Evolutionary conservation across 768 basidiomycete genomes (phyloP).

Genomic region (Amanita rubescens): DNA sequence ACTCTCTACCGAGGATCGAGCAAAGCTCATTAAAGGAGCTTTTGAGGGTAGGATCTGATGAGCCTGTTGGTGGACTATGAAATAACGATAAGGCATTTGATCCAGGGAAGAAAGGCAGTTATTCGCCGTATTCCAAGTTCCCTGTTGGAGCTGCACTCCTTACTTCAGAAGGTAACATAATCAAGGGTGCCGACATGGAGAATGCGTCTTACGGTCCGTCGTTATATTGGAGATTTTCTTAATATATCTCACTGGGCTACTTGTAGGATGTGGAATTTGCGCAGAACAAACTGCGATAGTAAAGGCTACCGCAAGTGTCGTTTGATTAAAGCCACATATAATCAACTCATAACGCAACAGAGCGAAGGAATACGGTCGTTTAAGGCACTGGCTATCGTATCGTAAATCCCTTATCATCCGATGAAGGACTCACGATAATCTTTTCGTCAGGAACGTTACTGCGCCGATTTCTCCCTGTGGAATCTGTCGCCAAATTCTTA

Average conservation of each 20-base stretch:
- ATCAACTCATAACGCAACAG: conserved; percentile 29
- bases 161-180: conserved; percentile 56
- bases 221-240: conserved; percentile 5
- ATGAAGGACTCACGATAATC: neutral
- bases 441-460: conserved; percentile 53
- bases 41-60: conserved; percentile 40
- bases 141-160: conserved; percentile 87
- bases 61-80: neutral
- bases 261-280: conserved; percentile 79
- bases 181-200: conserved; percentile 89
- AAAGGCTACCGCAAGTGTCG: conserved; percentile 75
- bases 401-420: conserved; percentile 38
- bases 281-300: conserved; percentile 93
- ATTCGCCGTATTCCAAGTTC: conserved; percentile 87
- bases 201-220: conserved; percentile 85
- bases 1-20: conserved; percentile 27
- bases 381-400: conserved; percentile 70
- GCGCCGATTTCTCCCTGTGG: conserved; percentile 80
- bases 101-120: conserved; percentile 63
- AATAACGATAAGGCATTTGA: neutral
- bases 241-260: conserved; percentile 2
- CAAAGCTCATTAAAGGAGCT: conserved; percentile 46
- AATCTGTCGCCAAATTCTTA: conserved; percentile 85
- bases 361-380: conserved; percentile 74
- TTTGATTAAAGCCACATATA: neutral